phyloP scores from a whole-genome alignment of 2,329 filamentous ascomycete genomes.

The Capronia americana region DNA sequence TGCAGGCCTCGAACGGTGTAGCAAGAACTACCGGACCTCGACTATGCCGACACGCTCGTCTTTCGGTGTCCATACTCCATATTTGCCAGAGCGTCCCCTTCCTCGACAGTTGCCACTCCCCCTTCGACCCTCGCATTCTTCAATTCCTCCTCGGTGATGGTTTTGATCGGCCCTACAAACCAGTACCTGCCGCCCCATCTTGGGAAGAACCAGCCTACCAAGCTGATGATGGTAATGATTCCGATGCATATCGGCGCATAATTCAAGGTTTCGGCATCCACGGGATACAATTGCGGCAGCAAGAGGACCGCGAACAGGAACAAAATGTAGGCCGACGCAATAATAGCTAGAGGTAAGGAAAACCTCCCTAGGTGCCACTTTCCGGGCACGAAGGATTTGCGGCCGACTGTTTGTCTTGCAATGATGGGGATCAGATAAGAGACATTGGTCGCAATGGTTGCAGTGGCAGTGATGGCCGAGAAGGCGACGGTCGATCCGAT shows the following conservation, averaged over 20 bases:
- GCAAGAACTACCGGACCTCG: neutral
- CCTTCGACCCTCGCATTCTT: slow-evolving; percentile 27
- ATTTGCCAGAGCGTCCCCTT: slow-evolving; percentile 31
- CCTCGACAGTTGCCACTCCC: slow-evolving; percentile 33
- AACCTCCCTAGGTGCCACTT: slow-evolving; percentile 46
- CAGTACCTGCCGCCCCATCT: slow-evolving; percentile 47
- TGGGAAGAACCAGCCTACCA: slow-evolving; percentile 48
- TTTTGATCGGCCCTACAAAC: slow-evolving; percentile 49
- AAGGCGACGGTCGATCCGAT: slow-evolving; percentile 50
- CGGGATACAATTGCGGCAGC: slow-evolving; percentile 49
- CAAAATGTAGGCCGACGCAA: slow-evolving; percentile 46
- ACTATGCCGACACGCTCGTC: slow-evolving; percentile 25
- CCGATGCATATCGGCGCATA: slow-evolving; percentile 51
- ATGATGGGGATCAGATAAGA: slow-evolving; percentile 50
- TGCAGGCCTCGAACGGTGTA: neutral
- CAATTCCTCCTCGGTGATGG: slow-evolving; percentile 43
- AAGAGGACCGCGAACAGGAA: slow-evolving; percentile 48
- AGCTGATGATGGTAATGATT: slow-evolving; percentile 46
- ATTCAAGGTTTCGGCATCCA: slow-evolving; percentile 47
- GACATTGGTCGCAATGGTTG: slow-evolving; percentile 49
- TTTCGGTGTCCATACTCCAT: slow-evolving; percentile 32
- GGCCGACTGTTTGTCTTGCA: slow-evolving; percentile 49
- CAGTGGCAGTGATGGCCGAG: slow-evolving; percentile 48
- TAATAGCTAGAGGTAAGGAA: slow-evolving; percentile 40
- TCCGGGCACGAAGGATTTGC: slow-evolving; percentile 45